Base-by-base conservation (phyloP, 257 asterid species). In the Salvia splendens region DNA sequence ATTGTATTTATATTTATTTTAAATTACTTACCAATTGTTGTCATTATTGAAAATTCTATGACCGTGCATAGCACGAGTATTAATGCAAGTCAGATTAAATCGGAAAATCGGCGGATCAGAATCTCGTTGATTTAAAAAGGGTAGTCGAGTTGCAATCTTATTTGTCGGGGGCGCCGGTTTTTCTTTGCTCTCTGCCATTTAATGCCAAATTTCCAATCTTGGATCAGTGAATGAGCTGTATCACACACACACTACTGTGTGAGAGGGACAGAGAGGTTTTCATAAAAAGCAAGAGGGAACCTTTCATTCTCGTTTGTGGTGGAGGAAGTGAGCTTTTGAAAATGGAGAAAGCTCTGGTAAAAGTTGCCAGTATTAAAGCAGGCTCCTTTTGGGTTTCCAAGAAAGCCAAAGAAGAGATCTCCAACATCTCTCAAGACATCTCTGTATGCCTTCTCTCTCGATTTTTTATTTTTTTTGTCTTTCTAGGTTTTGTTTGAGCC, bases 361-460 rank as follows among this genome's bases (percentile, higher is more conserved):
- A 80, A 85, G 95, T 87, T 17, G 96, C 86, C 47, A 92, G 97
- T 87, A 57, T 92, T 6, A 92, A 92, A 78, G 84, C 95, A 20
- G 74, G 92, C 45, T 82, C 97, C 72, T 89, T 89, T 58, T 89
- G 97, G 96, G 93, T 92, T 63, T 92, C 97, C 55, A 85, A 87
- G 85, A 92, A 87, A 80, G 96, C 97, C 68, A 92, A 89, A 79
- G 84, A 89, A 82, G 98, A 92, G 87, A 84, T 92, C 87, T 79
- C 91, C 78, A 87, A 82, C 83, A 89, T 89, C 78, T 76, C 97
- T 12, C 89, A 89, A 72, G 97, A 92, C 84, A 78, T 89, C 77
- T 78, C 92, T 24, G 98, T 89, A 85, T 58, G 67, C 41, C 20
- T 51, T 61, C 71, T 5, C 11, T 20, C 62, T 33, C 5, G 56